Conservation (phyloP, 1,284 basidiomycete species). For the Puccinia novopanici region DNA sequence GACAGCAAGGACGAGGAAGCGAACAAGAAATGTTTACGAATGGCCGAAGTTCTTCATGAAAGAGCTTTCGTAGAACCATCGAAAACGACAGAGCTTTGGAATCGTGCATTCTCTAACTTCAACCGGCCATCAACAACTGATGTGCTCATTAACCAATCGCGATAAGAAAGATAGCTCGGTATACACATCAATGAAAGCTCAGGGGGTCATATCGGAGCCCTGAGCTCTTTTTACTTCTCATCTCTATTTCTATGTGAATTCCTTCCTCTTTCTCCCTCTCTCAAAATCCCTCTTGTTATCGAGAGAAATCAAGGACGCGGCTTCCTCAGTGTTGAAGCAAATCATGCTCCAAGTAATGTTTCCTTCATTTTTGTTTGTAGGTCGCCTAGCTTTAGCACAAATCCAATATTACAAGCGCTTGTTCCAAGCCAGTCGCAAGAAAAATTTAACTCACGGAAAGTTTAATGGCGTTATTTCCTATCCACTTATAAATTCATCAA, state of each 20-base stretch:
- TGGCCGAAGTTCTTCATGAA: constrained; percentile 26
- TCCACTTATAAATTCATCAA: too few relatives aligned
- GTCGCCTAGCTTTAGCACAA: not conserved
- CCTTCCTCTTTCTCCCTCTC: not conserved
- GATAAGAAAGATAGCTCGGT: not conserved
- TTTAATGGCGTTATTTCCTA: too few relatives aligned
- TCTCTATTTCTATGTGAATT: not conserved
- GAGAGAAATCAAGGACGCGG: not conserved
- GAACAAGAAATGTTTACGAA: constrained; percentile 16
- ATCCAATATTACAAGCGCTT: not conserved
- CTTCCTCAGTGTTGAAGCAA: not conserved
- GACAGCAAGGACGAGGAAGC: constrained; percentile 27
- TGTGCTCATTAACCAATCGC: constrained; percentile 9
- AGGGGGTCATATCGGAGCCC: not conserved
- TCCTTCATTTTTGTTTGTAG: too few relatives aligned
- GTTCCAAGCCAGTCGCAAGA: not conserved
- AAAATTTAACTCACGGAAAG: too few relatives aligned
- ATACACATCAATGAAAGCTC: not conserved
- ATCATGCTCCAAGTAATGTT: not conserved
- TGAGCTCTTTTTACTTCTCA: not conserved
- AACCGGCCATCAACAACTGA: constrained; percentile 16
- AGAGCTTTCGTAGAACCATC: constrained; percentile 38
- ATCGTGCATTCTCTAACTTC: constrained; percentile 31
- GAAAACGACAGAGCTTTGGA: constrained; percentile 38
- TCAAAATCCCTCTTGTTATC: not conserved